phyloP scores from a whole-genome alignment of 2,329 filamentous ascomycete species.

The Chaetomiaceae sp. region DNA sequence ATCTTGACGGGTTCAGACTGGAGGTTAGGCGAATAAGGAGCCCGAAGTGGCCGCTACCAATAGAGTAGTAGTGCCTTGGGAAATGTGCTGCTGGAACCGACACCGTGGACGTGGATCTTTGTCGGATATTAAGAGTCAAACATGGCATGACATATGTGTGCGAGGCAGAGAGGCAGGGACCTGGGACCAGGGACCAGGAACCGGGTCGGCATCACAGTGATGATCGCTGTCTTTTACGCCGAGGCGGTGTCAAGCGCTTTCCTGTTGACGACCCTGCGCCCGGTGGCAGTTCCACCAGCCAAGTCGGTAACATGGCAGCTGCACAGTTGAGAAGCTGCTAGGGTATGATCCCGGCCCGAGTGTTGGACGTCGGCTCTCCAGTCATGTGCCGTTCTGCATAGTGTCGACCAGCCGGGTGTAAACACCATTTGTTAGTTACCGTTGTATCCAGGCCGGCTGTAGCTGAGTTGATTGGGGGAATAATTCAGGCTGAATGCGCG shows the following conservation, averaged over 20 bases:
- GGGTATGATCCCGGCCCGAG: not conserved
- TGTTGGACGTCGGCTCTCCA: not conserved
- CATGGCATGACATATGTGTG: no score
- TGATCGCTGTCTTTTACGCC: slow-evolving; percentile 4
- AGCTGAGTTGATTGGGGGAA: slow-evolving; percentile 1
- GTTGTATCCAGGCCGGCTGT: not conserved
- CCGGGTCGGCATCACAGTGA: not conserved
- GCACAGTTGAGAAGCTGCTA: not conserved
- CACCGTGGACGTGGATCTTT: slow-evolving; percentile 4
- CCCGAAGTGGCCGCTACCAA: no score
- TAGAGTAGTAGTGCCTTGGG: no score
- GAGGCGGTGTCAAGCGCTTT: not conserved
- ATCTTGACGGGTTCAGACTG: no score
- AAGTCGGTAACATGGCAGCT: not conserved
- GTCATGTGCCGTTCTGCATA: not conserved
- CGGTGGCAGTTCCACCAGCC: not conserved
- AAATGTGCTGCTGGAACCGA: no score
- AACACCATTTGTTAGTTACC: not conserved
- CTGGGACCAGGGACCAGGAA: not conserved
- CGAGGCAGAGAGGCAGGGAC: not conserved
- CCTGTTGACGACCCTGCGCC: not conserved
- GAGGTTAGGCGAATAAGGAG: no score
- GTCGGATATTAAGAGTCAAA: not conserved
- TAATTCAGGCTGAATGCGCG: slow-evolving; percentile 7
- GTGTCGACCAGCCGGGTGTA: not conserved